Base-by-base conservation (phyloP, 2,329 filamentous ascomycete genomes). In the Colletotrichum camelliae region DNA sequence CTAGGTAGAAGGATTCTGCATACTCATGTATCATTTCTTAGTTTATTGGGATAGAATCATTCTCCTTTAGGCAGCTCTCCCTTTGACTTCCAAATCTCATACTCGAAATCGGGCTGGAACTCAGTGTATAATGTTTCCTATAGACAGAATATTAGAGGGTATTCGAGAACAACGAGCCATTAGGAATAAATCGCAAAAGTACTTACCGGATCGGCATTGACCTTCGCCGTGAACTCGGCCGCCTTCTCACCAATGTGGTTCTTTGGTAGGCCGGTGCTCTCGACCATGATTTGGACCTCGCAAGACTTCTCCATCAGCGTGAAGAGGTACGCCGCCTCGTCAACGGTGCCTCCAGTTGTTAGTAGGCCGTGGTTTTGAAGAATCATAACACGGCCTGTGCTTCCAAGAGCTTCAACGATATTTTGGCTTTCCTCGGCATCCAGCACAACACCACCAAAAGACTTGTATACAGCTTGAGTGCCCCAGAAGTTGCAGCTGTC, bases 241-340 rank as follows among this genome's bases (percentile, higher is more conserved):
- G 84, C 84, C 61, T 87, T 84, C 57, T 86, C 82, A 7, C 79
- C 79, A 15, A 87, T 83, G 9, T 75, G 60, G 10, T 76, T 77
- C 75, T 81, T 85, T 7, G 79, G 74, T 12, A 82, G 58, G 0
- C 81, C 77, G 0, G 81, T 69, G 12, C 78, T 80, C 52, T 84
- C 83, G 0, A 81, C 83, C 67, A 83, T 67, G 9, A 85, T 74
- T 77, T 85, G 83, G 5, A 83, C 79, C 67, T 84, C 80, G 55
- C 83, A 85, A 3, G 79, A 81, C 70, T 81, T 77, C 62, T 85
- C 65, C 60, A 75, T 69, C 55, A 15, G 58, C 13, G 88, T 90
- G 80, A 93, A 93, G 15, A 93, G 81, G 79, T 91, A 94, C 0
- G 91, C 91, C 0, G 93, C 92, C 81, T 94, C 92, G 74, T 94